Evolutionary conservation across 1,284 basidiomycete genomes (phyloP).

Genomic region (Naganishia liquefaciens): DNA sequence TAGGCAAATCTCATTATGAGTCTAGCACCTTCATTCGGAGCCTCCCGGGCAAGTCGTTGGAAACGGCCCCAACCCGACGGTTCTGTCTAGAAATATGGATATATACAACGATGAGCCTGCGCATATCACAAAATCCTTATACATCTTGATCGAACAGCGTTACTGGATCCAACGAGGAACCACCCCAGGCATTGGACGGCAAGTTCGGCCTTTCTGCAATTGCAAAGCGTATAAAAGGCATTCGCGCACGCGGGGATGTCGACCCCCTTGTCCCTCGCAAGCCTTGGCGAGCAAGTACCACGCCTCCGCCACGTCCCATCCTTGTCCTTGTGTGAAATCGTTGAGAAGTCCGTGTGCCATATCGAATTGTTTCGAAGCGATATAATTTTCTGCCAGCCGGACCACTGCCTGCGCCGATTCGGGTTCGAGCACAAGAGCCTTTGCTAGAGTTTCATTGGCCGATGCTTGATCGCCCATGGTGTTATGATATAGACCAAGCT

Average conservation of each 20-base stretch:
- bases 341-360: conserved; percentile 67
- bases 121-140: neutral
- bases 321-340: conserved; percentile 56
- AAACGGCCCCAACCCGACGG: neutral
- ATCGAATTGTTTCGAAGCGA: conserved; percentile 61
- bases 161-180: conserved; percentile 41
- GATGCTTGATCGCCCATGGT: conserved; percentile 46
- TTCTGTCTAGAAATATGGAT: neutral
- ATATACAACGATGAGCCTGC: neutral
- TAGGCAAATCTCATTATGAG: too few species aligned
- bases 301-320: conserved; percentile 86
- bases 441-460: conserved; percentile 74
- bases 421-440: conserved; percentile 74
- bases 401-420: conserved; percentile 75
- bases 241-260: conserved; percentile 66
- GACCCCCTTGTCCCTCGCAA: conserved; percentile 70
- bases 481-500: conserved; percentile 76
- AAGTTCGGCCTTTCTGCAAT: conserved; percentile 63
- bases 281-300: conserved; percentile 86
- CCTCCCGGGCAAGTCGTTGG: too few species aligned
- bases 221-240: conserved; percentile 71
- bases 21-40: too few species aligned
- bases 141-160: neutral
- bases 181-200: conserved; percentile 44
- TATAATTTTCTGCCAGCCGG: conserved; percentile 72